Evolutionary conservation across 2,329 filamentous ascomycete genomes (phyloP), one percentile per base, ranked within the genome.

Genomic region (Alternaria atra): DNA sequence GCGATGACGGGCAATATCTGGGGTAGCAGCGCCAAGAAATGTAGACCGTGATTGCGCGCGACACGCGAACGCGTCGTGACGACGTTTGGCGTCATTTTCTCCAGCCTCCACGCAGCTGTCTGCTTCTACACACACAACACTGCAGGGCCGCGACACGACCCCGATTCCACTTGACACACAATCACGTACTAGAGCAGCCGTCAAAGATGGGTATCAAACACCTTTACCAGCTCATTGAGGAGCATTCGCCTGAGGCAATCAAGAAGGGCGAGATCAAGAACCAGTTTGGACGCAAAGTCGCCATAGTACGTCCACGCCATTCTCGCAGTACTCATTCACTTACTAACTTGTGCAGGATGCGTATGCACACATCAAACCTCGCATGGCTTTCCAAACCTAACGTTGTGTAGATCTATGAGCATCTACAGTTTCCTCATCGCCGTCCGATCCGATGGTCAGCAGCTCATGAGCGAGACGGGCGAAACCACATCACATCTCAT

Each of bases 341-440:
- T 35, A 55, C 73, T 75, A 62, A 74, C 75, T 71, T 65, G 46
- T 44, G 6, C 59, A 83, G 81, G 82, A 84, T 80, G 82, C 82
- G 82, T 84, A 80, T 61, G 78, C 57, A 54, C 20, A 47, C 6
- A 9, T 5, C 20, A 2, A 37, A 17, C 30, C 20, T 20, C 8
- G 13, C 7, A 29, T 4, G n/a, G 32, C 9, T 47, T 13, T 40
- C 29, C 27, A 3, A 52, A 40, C 30, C 70, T 70, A 66, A 72
- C 51, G 23, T 13, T 32, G 27, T 52, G 60, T 72, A 92, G 90
- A 46, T 99, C 95, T 48, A 99, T 99, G 95, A 97, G 92, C 81
- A 94, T 99, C 75, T 99, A 99, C 86, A 97, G 92, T 80, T 99
- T 99, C 84, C 88, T 99, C 63, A 95, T 99, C 77, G 95, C 95